These are phyloP conservation scores for Pythium brachiatum DNA, from an alignment of 352 stramenopile genomes.

Conservation along the genomic window DNA sequence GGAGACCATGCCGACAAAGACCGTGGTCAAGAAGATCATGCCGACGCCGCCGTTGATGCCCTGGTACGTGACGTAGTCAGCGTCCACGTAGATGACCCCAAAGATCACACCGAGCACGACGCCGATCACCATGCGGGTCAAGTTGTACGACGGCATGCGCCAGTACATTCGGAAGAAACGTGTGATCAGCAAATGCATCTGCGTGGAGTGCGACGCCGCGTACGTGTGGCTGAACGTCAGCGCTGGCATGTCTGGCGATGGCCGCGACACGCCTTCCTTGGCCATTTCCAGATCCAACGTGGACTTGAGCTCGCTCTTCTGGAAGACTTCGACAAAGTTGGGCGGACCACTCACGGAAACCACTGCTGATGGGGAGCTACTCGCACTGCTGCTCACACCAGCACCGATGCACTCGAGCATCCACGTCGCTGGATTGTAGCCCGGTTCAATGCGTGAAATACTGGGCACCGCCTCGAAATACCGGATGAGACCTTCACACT, in stretches of 20 bases:
- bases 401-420: conserved; percentile 36
- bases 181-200: conserved; percentile 24
- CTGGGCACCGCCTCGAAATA: conserved; percentile 54
- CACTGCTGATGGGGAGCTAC: background rate
- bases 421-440: conserved; percentile 37
- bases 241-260: background rate
- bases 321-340: conserved; percentile 17
- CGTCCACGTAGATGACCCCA: conserved; percentile 41
- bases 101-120: conserved; percentile 59
- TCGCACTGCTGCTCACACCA: conserved; percentile 23
- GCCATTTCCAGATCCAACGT: conserved; percentile 9
- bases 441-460: conserved; percentile 28
- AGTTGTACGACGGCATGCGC: conserved; percentile 59
- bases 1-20: conserved; percentile 66
- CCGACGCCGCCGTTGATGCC: conserved; percentile 39
- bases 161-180: conserved; percentile 28
- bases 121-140: conserved; percentile 51
- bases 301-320: background rate
- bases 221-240: conserved; percentile 20
- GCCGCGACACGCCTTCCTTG: conserved; percentile 7
- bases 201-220: conserved; percentile 2
- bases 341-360: background rate
- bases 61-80: conserved; percentile 28
- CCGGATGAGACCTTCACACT: conserved; percentile 25
- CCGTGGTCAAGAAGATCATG: conserved; percentile 67